These are phyloP conservation scores for Penicillium argentinense DNA, from an alignment of 495 filamentous ascomycete genomes.

Conservation along the genomic window DNA sequence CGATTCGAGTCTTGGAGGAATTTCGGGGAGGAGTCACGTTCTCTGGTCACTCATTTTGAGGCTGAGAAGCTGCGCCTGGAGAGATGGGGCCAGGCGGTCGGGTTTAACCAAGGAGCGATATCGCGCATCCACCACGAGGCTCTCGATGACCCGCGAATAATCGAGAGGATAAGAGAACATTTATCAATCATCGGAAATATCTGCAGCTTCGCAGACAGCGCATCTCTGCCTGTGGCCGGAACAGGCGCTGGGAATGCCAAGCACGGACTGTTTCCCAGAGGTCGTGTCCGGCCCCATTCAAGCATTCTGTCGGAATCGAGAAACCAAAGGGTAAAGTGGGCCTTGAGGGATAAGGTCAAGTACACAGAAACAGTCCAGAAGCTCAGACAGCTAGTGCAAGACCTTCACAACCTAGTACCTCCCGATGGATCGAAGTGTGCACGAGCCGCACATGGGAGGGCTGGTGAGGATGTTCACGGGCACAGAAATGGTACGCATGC, in stretches of 20 bases:
- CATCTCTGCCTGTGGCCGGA: too few species aligned
- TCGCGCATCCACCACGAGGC: not conserved
- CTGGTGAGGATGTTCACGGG: not conserved
- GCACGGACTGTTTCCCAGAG: not conserved
- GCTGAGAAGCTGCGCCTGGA: conserved; percentile 5
- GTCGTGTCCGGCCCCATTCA: not conserved
- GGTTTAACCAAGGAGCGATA: not conserved
- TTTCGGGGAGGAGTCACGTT: conserved; percentile 3
- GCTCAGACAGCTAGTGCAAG: conserved; percentile 1
- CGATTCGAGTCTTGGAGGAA: conserved; percentile 4
- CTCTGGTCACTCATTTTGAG: conserved; percentile 2
- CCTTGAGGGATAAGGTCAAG: conserved; percentile 1
- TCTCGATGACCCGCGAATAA: conserved; percentile 3
- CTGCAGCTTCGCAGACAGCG: too few species aligned
- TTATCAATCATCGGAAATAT: too few species aligned
- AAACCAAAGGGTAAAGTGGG: conserved; percentile 4
- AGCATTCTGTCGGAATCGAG: not conserved
- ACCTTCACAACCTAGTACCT: conserved; percentile 1
- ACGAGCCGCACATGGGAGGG: too few species aligned
- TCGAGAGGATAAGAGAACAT: not conserved
- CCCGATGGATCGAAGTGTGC: too few species aligned
- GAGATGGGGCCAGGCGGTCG: conserved; percentile 4
- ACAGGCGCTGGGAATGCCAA: too few species aligned
- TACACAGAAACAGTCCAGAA: conserved; percentile 1
- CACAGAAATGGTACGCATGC: not conserved